Evolutionary conservation across 192 early-diverging fungal species (phyloP).

Genomic region (Coemansia sp.): DNA sequence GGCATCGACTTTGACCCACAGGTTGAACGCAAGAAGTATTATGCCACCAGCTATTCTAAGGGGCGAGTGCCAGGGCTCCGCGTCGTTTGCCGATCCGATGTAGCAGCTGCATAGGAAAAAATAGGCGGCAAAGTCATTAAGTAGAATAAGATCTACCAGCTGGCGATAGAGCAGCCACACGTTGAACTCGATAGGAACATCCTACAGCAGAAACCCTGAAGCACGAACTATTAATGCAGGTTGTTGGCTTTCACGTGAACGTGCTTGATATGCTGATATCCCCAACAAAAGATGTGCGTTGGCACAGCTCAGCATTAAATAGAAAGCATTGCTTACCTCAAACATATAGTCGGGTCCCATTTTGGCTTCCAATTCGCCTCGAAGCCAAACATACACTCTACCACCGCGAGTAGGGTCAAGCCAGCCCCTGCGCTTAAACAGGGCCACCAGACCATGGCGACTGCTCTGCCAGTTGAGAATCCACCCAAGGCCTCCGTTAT

Average conservation of each 20-base stretch:
- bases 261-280: too few species aligned
- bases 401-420: conserved; percentile 61
- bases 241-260: too few species aligned
- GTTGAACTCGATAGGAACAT: conserved; percentile 92
- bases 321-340: conserved; percentile 47
- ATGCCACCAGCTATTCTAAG: conserved; percentile 76
- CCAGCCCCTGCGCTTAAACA: conserved; percentile 68
- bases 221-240: too few species aligned
- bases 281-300: too few species aligned
- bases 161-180: conserved; percentile 94
- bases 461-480: conserved; percentile 81
- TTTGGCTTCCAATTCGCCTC: conserved; percentile 68
- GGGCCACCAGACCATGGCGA: conserved; percentile 65
- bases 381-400: conserved; percentile 60
- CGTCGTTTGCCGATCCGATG: conserved; percentile 61
- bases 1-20: conserved; percentile 96
- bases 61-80: conserved; percentile 60
- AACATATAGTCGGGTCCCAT: conserved; percentile 80
- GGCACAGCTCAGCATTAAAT: not conserved
- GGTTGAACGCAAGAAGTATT: conserved; percentile 82
- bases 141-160: conserved; percentile 86
- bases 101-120: conserved; percentile 83
- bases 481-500: conserved; percentile 84
- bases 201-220: conserved; percentile 12
- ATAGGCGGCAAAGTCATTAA: conserved; percentile 91